Evolutionary conservation across 768 basidiomycete species (phyloP).

Genomic region (Amanita subjunquillea): DNA sequence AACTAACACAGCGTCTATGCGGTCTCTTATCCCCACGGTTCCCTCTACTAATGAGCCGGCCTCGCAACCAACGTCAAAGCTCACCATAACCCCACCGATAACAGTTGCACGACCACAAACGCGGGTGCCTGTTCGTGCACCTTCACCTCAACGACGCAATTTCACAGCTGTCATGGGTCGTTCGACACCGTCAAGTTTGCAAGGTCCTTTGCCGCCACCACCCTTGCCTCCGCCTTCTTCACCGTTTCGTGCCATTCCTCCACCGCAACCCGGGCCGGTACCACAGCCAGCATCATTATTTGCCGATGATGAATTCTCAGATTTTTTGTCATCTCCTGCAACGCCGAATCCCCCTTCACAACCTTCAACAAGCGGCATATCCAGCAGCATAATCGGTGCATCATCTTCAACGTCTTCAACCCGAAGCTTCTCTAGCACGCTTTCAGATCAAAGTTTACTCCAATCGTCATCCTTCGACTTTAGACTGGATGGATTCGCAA

Average conservation of each 20-base stretch:
- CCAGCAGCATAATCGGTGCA: neutral
- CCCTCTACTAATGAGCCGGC: conserved; percentile 3
- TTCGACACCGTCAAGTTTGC: neutral
- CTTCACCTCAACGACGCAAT: conserved; percentile 10
- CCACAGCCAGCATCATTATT: conserved; percentile 2
- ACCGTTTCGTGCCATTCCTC: neutral
- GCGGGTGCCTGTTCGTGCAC: neutral
- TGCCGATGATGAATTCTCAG: conserved; percentile 47
- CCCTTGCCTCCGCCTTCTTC: neutral
- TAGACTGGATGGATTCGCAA: neutral
- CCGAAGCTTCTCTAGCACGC: conserved; percentile 13
- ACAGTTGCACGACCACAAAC: conserved; percentile 6
- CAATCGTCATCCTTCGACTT: neutral
- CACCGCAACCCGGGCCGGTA: neutral
- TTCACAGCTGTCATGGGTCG: conserved; percentile 19
- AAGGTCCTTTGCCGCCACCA: neutral
- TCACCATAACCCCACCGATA: conserved; percentile 2
- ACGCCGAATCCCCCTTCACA: neutral
- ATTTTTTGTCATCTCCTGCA: conserved; percentile 18
- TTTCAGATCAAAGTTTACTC: conserved; percentile 8
- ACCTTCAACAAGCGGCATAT: neutral
- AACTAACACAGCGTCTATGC: conserved; percentile 6
- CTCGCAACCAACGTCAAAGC: neutral
- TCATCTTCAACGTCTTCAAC: conserved; percentile 11
- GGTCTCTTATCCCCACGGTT: conserved; percentile 9